Evolutionary conservation across 208 protist species (phyloP).

Genomic region (Leishmania tropica): DNA sequence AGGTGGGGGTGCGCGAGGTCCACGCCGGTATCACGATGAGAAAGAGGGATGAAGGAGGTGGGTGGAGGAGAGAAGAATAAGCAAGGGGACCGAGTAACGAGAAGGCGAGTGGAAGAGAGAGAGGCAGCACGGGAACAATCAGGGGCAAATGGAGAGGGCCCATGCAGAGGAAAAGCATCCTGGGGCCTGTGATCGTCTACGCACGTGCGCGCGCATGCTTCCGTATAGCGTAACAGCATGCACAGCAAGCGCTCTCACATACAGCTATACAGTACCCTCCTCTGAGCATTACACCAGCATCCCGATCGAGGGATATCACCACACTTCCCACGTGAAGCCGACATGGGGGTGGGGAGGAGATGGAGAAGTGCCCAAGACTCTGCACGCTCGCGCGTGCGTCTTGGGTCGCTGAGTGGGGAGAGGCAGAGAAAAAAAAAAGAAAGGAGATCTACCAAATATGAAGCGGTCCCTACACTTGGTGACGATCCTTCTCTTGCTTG

Average conservation of each 20-base stretch:
- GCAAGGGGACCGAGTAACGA: not conserved
- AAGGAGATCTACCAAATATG: not conserved
- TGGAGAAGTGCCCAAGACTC: not conserved
- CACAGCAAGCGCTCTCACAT: not conserved
- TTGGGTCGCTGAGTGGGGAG: not conserved
- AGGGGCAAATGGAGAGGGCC: not conserved
- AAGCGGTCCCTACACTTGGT: not conserved
- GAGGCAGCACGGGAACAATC: not conserved
- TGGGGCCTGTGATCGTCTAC: not conserved
- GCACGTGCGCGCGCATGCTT: not conserved
- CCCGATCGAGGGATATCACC: not conserved
- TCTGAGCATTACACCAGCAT: not conserved
- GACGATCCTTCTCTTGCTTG: not conserved
- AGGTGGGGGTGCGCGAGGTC: not conserved
- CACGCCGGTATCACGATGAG: not conserved
- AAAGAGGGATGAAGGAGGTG: not conserved
- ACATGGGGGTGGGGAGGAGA: not conserved
- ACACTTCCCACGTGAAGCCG: not conserved
- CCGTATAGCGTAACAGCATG: not conserved
- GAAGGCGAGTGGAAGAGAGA: not conserved
- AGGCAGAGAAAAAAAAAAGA: not conserved
- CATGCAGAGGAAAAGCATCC: not conserved
- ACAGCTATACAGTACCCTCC: not conserved
- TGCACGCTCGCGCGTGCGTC: not conserved
- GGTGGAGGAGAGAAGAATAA: not conserved